Evolutionary conservation across 345 rosid genomes (phyloP).

Genomic region (Cardamine occulta): DNA sequence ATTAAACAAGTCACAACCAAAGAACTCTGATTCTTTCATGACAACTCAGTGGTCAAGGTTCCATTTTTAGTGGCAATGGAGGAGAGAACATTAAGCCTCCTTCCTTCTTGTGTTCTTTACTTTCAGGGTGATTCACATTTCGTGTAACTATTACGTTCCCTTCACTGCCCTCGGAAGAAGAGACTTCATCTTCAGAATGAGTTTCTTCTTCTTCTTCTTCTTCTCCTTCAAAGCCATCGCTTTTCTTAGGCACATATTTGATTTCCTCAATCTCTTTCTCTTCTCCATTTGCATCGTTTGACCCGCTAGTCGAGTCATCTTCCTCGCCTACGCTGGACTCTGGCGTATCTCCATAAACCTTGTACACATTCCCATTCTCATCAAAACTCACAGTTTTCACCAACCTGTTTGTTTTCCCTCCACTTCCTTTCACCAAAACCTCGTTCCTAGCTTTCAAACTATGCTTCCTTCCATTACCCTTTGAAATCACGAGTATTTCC

Average conservation of each 20-base stretch:
- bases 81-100: conserved; percentile 56
- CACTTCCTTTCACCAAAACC: conserved; percentile 33
- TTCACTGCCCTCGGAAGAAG: conserved; percentile 47
- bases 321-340: conserved; percentile 52
- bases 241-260: conserved; percentile 41
- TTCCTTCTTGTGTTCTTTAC: conserved; percentile 28
- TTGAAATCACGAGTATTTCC: background rate
- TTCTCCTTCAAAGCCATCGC: conserved; percentile 37
- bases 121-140: conserved; percentile 16
- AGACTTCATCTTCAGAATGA: conserved; percentile 33
- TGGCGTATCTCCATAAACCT: conserved; percentile 45
- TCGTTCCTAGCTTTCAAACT: conserved; percentile 13
- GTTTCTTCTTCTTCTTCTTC: conserved; percentile 38
- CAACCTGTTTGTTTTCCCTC: conserved; percentile 3
- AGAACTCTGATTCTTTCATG: conserved; percentile 17
- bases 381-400: conserved; percentile 46
- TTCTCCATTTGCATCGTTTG: conserved; percentile 47
- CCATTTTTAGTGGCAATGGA: conserved; percentile 76
- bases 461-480: conserved; percentile 18
- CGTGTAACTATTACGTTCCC: conserved; percentile 23
- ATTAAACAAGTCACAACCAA: conserved; percentile 15
- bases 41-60: conserved; percentile 48
- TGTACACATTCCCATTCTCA: conserved; percentile 39
- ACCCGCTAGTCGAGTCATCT: conserved; percentile 46
- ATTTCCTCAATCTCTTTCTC: conserved; percentile 42